Evolutionary conservation across 768 basidiomycete genomes (phyloP), one percentile per base, ranked within the genome.

Genomic region (Trametes elegans): DNA sequence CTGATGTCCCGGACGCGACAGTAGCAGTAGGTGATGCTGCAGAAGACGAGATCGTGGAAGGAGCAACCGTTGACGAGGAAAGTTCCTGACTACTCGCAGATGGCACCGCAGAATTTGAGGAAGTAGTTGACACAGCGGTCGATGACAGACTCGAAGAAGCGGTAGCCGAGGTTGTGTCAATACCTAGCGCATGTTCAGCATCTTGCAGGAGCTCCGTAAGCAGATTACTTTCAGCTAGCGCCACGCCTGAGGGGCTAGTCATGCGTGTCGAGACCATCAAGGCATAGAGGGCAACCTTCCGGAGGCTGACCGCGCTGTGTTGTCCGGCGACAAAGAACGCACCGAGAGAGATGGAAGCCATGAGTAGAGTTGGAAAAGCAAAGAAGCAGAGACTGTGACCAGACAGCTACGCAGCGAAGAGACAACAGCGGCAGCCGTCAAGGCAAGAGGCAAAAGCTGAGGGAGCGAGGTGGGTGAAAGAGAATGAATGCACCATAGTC

Each of bases 201-300:
- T 43, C 48, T n/a, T 50, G 23, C 14, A 56, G 7, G 19, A 49
- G 14, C 35, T 49, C 3, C 27, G 44, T 42, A 24, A 56, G 14
- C 13, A 28, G 16, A 11, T n/a, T n/a, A n/a, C 40, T 24, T 14
- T 43, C 34, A 1, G 43, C 46, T 16, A 13, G 40, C 16, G n/a
- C 1, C 11, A 43, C 55, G 2, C 40, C 42, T 2, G 21, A 32
- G 9, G 23, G 10, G 3, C 32, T 28, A 1, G 13, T 14, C 27
- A 40, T 13, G 7, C 14, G 40, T 3, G 11, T 9, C 6, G 40
- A 24, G 34, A 56, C 24, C 27, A 56, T 16, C 32, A 49, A 18
- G 21, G 41, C 49, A 28, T 43, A 36, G 35, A 56, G 19, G n/a
- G 34, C 55, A 16, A 31, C 35, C 55, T 49, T 57, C 56, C 49